Conservation (phyloP, 2,329 filamentous ascomycete species). For the Rhynchosporium graminicola region DNA sequence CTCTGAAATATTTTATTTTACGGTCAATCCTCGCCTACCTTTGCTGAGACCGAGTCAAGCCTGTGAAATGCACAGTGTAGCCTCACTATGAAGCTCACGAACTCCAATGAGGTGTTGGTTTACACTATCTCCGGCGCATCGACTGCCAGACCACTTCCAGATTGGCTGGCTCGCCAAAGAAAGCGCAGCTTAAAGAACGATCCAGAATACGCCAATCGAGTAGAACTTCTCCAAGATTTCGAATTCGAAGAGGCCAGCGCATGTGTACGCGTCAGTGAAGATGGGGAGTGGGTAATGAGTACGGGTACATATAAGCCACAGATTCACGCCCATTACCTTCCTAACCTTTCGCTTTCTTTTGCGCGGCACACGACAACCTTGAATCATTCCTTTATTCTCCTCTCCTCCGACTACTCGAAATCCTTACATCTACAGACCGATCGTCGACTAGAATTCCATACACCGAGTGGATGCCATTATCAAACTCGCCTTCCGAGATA, state of each 20-base stretch:
- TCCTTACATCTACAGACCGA: slow-evolving; percentile 92
- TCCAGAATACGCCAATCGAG: slow-evolving; percentile 86
- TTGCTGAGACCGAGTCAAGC: slow-evolving; percentile 1
- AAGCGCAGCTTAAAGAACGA: slow-evolving; percentile 93
- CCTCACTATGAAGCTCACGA: slow-evolving; percentile 73
- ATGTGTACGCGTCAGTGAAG: slow-evolving; percentile 86
- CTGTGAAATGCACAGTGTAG: slow-evolving; percentile 3
- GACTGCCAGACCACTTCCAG: slow-evolving; percentile 82
- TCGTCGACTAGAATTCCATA: slow-evolving; percentile 90
- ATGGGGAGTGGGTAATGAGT: slow-evolving; percentile 97
- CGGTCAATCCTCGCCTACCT: slow-evolving; percentile 1
- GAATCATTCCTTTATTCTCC: slow-evolving; percentile 86
- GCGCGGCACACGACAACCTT: slow-evolving; percentile 87
- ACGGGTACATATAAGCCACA: slow-evolving; percentile 78
- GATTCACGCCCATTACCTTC: slow-evolving; percentile 93
- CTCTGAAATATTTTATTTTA: slow-evolving; percentile 12
- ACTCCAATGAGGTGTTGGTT: slow-evolving; percentile 80
- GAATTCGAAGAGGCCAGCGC: slow-evolving; percentile 95
- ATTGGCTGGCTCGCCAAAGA: slow-evolving; percentile 89
- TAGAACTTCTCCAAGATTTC: slow-evolving; percentile 96
- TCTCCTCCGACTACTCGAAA: slow-evolving; percentile 91
- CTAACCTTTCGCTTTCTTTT: slow-evolving; percentile 91
- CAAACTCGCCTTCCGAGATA: slow-evolving; percentile 88
- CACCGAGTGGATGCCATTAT: slow-evolving; percentile 83
- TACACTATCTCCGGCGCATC: slow-evolving; percentile 95